phyloP scores from a whole-genome alignment of 768 basidiomycete species.

The Lactarius sp. region DNA sequence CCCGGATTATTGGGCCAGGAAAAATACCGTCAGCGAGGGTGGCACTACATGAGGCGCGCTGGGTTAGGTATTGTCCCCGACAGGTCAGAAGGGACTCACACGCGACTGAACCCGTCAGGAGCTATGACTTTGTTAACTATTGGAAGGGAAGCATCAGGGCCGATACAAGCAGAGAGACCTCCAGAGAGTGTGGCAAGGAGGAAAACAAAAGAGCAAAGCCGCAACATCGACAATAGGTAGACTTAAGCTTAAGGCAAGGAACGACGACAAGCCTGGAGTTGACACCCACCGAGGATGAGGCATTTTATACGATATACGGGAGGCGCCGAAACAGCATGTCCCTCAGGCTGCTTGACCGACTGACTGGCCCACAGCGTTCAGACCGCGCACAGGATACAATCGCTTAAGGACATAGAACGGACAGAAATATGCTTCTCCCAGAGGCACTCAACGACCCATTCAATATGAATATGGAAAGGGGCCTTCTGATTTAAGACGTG shows the following conservation, averaged over 20 bases:
- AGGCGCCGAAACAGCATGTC: neutral
- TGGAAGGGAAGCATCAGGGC: neutral
- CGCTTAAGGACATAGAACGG: neutral
- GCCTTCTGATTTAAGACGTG: neutral
- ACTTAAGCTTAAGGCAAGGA: neutral
- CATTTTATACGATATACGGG: slow-evolving; percentile 1
- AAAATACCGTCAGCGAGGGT: neutral
- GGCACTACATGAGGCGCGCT: neutral
- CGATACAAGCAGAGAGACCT: slow-evolving; percentile 1
- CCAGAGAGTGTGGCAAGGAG: neutral
- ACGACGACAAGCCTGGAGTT: neutral
- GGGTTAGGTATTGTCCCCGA: neutral
- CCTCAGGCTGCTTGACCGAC: neutral
- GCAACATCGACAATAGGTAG: neutral
- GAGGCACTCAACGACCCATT: neutral
- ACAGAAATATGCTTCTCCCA: neutral
- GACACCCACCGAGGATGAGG: neutral
- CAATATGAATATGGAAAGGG: neutral
- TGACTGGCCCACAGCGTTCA: neutral
- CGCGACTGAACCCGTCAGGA: slow-evolving; percentile 28
- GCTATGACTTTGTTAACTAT: slow-evolving; percentile 18
- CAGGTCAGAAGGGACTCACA: neutral
- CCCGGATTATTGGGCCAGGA: slow-evolving; percentile 5
- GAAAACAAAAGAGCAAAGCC: neutral
- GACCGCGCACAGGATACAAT: neutral